Conservation (phyloP, 176 grass and related monocot species). For the Oryza nivara region DNA sequence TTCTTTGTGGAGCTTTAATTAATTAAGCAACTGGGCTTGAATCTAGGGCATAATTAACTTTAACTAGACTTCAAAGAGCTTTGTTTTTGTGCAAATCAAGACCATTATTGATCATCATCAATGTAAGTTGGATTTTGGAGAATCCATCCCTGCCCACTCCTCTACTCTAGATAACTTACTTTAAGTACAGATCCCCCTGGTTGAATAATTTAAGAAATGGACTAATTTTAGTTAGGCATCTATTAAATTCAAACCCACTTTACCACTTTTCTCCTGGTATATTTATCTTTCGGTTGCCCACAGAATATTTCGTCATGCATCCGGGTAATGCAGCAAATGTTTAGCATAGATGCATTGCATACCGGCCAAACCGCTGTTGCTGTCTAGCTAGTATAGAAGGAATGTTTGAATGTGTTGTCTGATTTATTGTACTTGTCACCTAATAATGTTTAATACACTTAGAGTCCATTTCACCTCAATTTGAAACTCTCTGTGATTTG, state of each 20-base stretch:
- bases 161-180: slow-evolving; percentile 40
- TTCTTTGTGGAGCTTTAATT: slow-evolving; percentile 29
- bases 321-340: slow-evolving; percentile 26
- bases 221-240: slow-evolving; percentile 38
- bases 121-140: slow-evolving; percentile 27
- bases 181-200: slow-evolving; percentile 29
- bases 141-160: slow-evolving; percentile 46
- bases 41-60: slow-evolving; percentile 33
- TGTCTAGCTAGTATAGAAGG: not conserved
- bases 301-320: slow-evolving; percentile 29
- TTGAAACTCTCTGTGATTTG: not conserved
- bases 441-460: slow-evolving; percentile 5
- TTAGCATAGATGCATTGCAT: slow-evolving; percentile 19
- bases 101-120: slow-evolving; percentile 40
- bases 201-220: slow-evolving; percentile 33
- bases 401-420: slow-evolving; percentile 4
- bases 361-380: not conserved
- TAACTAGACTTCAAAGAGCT: slow-evolving; percentile 23
- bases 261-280: slow-evolving; percentile 24
- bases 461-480: not conserved
- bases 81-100: slow-evolving; percentile 12
- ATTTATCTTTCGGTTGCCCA: slow-evolving; percentile 46
- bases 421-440: slow-evolving; percentile 16
- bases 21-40: slow-evolving; percentile 35
- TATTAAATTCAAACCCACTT: slow-evolving; percentile 46